Evolutionary conservation across 2,329 filamentous ascomycete species (phyloP), one percentile per base, ranked within the genome.

Genomic region (Neoarthrinium moseri): DNA sequence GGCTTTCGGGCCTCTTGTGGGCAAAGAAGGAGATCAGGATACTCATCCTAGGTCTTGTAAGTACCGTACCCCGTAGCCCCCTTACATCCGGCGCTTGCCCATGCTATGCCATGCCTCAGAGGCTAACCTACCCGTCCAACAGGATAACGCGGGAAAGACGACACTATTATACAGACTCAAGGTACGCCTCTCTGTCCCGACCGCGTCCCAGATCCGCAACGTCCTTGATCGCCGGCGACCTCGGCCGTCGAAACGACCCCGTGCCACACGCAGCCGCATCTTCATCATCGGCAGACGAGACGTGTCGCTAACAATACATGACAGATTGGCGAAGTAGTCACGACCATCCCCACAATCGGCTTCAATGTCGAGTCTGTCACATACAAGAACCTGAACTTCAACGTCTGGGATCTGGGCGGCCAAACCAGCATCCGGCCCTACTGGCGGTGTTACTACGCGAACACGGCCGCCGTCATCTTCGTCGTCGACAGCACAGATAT

Each of bases 341-440:
- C 94, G 51, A 99, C 94, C 60, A 97, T 97, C 78, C 94, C 94
- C 17, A 99, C 94, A 45, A 97, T 99, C 68, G 94, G 94, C 51
- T 99, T 99, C 78, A 99, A 99, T 68, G 94, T 99, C 60, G 94
- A 99, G 72, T 96, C 91, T 18, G 94, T 99, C 54, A 94, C 91
- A 59, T 99, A 99, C 78, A 92, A 92, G 69, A 97, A 96, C 67
- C 80, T 99, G 51, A 96, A 96, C 69, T 95, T 99, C 69, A 97
- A 97, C 64, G 94, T 99, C 62, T 99, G 94, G 94, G 92, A 97
- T 74, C 79, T 97, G 38, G 92, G 94, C 63, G 94, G 94, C 30
- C 94, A 99, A 77, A 99, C 94, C n/a, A 95, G 88, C 56, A 99
- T 99, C 67, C 83, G 94, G 56, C 94, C 94, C 2, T 99, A 99